phyloP scores from a whole-genome alignment of 1,284 basidiomycete genomes.

The Exobasidium cylindrosporum region DNA sequence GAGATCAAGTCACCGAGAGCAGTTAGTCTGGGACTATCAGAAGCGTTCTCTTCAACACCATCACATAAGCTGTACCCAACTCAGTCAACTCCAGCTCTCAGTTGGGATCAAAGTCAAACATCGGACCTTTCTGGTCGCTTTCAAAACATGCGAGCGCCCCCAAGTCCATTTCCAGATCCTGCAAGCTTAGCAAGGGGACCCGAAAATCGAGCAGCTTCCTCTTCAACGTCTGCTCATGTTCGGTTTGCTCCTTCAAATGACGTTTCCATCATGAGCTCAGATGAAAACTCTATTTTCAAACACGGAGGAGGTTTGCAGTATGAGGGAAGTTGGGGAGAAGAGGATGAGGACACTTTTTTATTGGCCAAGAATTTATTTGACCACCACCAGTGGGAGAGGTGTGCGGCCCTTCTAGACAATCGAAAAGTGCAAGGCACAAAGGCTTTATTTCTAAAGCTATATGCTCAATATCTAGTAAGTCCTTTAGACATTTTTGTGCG shows the following conservation, averaged over 20 bases:
- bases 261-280: conserved; percentile 3
- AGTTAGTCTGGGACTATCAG: not conserved
- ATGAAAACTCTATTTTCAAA: conserved; percentile 9
- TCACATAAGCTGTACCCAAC: conserved; percentile 26
- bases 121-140: conserved; percentile 23
- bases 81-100: conserved; percentile 48
- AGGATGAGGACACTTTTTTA: conserved; percentile 60
- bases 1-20: conserved; percentile 2
- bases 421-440: conserved; percentile 55
- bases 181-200: not conserved
- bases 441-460: conserved; percentile 73
- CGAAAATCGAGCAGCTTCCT: conserved; percentile 24
- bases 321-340: conserved; percentile 24
- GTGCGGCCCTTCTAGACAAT: conserved; percentile 58
- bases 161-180: conserved; percentile 21
- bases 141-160: conserved; percentile 14
- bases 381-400: conserved; percentile 74
- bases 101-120: conserved; percentile 9
- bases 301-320: not conserved
- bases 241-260: conserved; percentile 21
- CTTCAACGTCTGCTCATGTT: conserved; percentile 25
- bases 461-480: conserved; percentile 72
- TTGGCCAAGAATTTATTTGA: conserved; percentile 75
- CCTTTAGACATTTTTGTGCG: not conserved
- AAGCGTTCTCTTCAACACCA: conserved; percentile 6